Percentiles rank a stretch among this genome's conserved stretches.
phyloP scores from a whole-genome alignment of 2,329 filamentous ascomycete species.

The Cercospora sojina region DNA sequence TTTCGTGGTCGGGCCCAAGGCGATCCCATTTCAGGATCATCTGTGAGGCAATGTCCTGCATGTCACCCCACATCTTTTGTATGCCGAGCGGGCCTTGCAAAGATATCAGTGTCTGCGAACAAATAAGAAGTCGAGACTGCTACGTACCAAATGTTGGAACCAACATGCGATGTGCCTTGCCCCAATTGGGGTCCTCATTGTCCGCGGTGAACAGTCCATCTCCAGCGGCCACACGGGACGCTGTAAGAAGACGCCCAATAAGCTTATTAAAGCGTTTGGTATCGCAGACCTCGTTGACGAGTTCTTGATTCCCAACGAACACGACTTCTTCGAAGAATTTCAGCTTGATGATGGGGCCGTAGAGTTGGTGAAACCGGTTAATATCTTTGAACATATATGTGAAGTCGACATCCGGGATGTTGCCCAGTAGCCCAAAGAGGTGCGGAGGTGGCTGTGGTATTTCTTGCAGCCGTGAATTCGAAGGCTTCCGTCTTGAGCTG shows the following conservation, averaged over 20 bases:
- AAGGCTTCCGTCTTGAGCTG: not conserved
- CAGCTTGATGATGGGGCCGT: slow-evolving; percentile 28
- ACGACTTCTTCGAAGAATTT: slow-evolving; percentile 19
- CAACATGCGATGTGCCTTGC: slow-evolving; percentile 44
- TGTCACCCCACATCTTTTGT: slow-evolving; percentile 35
- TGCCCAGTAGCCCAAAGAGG: slow-evolving; percentile 21
- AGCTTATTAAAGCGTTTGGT: slow-evolving; percentile 57
- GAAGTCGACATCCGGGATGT: slow-evolving; percentile 24
- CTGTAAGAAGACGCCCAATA: slow-evolving; percentile 50
- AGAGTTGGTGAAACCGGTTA: slow-evolving; percentile 23
- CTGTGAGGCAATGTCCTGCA: slow-evolving; percentile 56
- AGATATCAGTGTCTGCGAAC: not conserved
- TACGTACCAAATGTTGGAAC: slow-evolving; percentile 49
- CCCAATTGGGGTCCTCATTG: slow-evolving; percentile 43
- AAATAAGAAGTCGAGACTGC: slow-evolving; percentile 45
- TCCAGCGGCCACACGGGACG: slow-evolving; percentile 58
- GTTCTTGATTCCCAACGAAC: slow-evolving; percentile 22
- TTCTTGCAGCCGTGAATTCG: not conserved
- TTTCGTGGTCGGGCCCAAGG: slow-evolving; percentile 51
- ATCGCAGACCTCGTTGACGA: slow-evolving; percentile 43
- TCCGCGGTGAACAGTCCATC: slow-evolving; percentile 45
- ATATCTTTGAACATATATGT: slow-evolving; percentile 16
- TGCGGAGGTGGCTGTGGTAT: slow-evolving; percentile 28
- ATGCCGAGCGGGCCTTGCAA: slow-evolving; percentile 3
- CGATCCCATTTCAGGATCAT: slow-evolving; percentile 68